Percentiles rank a stretch among this genome's conserved stretches.
These are phyloP conservation scores for Physcomitrium patens DNA, from an alignment of 225 moss, liverwort and hornwort species.

Conservation along the genomic window DNA sequence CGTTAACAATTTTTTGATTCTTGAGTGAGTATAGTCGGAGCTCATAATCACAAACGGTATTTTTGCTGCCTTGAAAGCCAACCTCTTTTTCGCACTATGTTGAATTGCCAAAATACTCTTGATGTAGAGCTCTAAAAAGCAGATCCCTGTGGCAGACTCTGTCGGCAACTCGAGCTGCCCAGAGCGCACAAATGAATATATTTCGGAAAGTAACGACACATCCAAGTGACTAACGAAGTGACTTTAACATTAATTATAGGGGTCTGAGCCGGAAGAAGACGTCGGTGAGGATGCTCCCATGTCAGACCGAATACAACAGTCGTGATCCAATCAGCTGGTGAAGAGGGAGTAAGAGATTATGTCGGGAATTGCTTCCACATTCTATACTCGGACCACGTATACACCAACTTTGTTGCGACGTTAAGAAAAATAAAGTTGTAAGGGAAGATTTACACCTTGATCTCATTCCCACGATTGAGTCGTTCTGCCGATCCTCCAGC, in stretches of 20 bases:
- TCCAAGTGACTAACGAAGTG: neutral
- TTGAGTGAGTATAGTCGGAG: slow-evolving; percentile 68
- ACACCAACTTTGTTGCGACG: neutral
- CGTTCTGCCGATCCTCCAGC: slow-evolving; percentile 81
- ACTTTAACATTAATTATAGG: neutral
- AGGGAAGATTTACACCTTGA: slow-evolving; percentile 50
- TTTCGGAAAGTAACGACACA: neutral
- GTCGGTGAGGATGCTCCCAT: no score
- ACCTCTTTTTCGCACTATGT: slow-evolving; percentile 28
- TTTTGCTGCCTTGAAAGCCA: neutral
- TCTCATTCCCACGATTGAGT: slow-evolving; percentile 52
- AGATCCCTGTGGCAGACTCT: slow-evolving; percentile 57
- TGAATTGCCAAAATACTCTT: slow-evolving; percentile 67
- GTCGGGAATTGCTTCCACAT: neutral
- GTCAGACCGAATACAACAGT: no score
- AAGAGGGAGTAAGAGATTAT: neutral
- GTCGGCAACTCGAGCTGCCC: slow-evolving; percentile 67
- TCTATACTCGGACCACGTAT: neutral
- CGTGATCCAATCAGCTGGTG: no score
- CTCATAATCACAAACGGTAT: slow-evolving; percentile 83
- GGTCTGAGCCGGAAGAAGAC: neutral
- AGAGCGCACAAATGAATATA: neutral
- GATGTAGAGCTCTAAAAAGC: slow-evolving; percentile 71
- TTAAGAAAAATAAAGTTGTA: neutral
- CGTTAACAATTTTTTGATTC: slow-evolving; percentile 52